These are phyloP conservation scores for Wickerhamomyces alni DNA, from an alignment of 805 yeast species.

Conservation along the genomic window DNA sequence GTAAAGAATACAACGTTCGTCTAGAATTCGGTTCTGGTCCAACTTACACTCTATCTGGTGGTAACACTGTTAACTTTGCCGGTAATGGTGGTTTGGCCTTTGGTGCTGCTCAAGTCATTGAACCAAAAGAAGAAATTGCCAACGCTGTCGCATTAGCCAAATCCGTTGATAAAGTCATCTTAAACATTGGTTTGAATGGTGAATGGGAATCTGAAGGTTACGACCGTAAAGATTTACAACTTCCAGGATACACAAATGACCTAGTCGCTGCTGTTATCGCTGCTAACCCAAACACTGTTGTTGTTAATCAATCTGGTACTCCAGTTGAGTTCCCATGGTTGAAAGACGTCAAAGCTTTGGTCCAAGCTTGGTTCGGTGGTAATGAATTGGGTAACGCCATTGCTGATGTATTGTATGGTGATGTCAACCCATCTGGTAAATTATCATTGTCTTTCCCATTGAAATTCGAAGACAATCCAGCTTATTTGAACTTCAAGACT, in stretches of 20 bases:
- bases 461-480: conserved; percentile 47
- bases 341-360: conserved; percentile 33
- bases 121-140: conserved; percentile 26
- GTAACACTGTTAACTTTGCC: conserved; percentile 16
- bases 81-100: conserved; percentile 33
- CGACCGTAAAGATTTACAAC: conserved; percentile 45
- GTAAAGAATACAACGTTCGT: conserved; percentile 37
- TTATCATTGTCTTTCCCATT: conserved; percentile 51
- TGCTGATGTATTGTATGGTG: conserved; percentile 58
- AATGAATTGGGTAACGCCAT: conserved; percentile 53
- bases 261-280: conserved; percentile 39
- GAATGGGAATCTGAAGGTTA: conserved; percentile 61
- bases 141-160: conserved; percentile 45
- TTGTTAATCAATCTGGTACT: conserved; percentile 58
- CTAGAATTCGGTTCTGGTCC: conserved; percentile 48
- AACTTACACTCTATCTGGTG: conserved; percentile 25
- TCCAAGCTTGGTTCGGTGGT: conserved; percentile 59
- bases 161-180: conserved; percentile 44
- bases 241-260: conserved; percentile 45
- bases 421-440: conserved; percentile 55
- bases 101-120: conserved; percentile 27
- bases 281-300: conserved; percentile 45
- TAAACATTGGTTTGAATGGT: conserved; percentile 44
- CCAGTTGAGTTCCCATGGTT: conserved; percentile 58
- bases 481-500: conserved; percentile 44